These are phyloP conservation scores for Arabis hirsuta DNA, from an alignment of 345 rosid species.

Conservation along the genomic window DNA sequence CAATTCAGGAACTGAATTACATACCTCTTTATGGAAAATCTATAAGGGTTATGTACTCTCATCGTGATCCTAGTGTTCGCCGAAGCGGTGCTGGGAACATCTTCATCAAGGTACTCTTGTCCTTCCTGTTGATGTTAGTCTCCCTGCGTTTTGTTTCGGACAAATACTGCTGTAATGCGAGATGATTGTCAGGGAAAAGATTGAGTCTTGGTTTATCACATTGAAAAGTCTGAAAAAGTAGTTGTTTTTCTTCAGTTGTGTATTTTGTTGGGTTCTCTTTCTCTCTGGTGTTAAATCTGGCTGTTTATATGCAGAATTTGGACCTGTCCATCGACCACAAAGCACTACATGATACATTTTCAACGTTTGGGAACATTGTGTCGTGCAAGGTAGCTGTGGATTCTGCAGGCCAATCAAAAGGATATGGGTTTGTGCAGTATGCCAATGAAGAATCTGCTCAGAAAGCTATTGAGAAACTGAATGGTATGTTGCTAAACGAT, in stretches of 20 bases:
- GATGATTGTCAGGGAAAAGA: not conserved
- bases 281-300: conserved; percentile 12
- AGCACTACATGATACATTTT: conserved; percentile 85
- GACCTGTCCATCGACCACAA: conserved; percentile 91
- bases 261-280: not conserved
- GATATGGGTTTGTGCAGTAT: conserved; percentile 94
- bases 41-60: conserved; percentile 84
- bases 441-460: conserved; percentile 81
- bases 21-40: conserved; percentile 74
- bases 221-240: not conserved
- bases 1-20: conserved; percentile 80
- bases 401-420: conserved; percentile 81
- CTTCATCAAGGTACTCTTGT: conserved; percentile 73
- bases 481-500: conserved; percentile 93
- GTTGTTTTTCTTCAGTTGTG: not conserved
- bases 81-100: conserved; percentile 94
- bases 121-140: not conserved
- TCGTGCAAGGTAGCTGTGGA: conserved; percentile 98
- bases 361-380: conserved; percentile 79
- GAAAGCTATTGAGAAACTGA: conserved; percentile 79
- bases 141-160: not conserved
- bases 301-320: conserved; percentile 61
- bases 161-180: not conserved
- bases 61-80: conserved; percentile 75
- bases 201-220: not conserved